Conservation (phyloP, 2,329 filamentous ascomycete species). For the Penicillium sp. region DNA sequence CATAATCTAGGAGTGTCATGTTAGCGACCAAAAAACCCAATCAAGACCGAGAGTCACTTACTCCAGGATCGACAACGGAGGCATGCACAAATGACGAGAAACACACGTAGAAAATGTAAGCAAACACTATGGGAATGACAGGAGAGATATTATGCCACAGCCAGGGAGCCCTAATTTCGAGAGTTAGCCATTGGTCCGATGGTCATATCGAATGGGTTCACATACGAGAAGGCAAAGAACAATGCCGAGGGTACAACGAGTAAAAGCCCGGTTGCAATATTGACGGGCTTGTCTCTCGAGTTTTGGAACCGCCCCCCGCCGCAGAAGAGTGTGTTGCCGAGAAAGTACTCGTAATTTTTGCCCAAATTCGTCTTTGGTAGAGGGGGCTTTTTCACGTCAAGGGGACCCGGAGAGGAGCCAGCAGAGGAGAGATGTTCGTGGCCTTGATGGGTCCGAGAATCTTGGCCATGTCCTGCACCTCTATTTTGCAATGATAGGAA, state of each 20-base stretch:
- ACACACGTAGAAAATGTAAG: conserved; percentile 86
- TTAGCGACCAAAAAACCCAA: conserved; percentile 4
- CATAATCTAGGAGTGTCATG: conserved; percentile 64
- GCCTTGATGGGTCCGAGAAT: conserved; percentile 70
- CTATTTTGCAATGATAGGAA: conserved; percentile 64
- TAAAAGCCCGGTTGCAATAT: conserved; percentile 77
- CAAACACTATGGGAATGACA: conserved; percentile 84
- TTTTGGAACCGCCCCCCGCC: conserved; percentile 84
- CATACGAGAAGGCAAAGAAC: conserved; percentile 73
- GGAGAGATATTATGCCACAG: conserved; percentile 84
- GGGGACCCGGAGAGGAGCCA: conserved; percentile 69
- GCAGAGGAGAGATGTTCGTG: conserved; percentile 82
- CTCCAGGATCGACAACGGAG: conserved; percentile 86
- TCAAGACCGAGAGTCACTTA: conserved; percentile 52
- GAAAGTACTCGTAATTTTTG: conserved; percentile 87
- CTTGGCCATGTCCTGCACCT: conserved; percentile 52
- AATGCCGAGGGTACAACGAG: conserved; percentile 75
- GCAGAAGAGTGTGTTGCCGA: conserved; percentile 89
- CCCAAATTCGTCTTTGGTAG: conserved; percentile 49
- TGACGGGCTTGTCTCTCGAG: conserved; percentile 80
- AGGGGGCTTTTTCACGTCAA: conserved; percentile 45
- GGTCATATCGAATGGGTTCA: conserved; percentile 11
- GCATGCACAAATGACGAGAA: conserved; percentile 93
- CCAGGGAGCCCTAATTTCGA: conserved; percentile 60
- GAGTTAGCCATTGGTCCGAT: conserved; percentile 23